Conservation (phyloP, 306 rosid genomes). For the Castanea mollissima region DNA sequence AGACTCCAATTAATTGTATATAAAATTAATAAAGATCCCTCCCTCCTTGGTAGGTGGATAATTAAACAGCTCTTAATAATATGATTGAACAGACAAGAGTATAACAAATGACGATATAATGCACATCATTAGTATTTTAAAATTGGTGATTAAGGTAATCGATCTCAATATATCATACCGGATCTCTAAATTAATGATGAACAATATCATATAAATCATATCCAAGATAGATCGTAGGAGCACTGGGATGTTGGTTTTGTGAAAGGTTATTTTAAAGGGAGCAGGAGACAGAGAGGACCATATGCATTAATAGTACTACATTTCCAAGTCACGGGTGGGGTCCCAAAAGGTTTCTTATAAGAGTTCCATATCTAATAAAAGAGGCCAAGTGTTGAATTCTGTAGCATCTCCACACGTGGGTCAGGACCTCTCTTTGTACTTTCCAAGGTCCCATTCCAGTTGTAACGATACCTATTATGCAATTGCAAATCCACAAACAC, state of each 20-base stretch:
- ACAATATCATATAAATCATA: constrained; percentile 44
- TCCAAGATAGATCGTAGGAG: constrained; percentile 64
- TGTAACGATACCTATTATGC: constrained; percentile 31
- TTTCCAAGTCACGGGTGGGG: constrained; percentile 60
- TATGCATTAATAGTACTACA: constrained; percentile 41
- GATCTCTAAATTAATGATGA: constrained; percentile 30
- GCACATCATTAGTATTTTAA: constrained; percentile 22
- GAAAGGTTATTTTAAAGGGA: constrained; percentile 17
- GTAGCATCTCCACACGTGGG: constrained; percentile 50
- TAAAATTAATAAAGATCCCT: neutral
- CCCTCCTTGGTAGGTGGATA: neutral
- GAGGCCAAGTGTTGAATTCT: constrained; percentile 39
- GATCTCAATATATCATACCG: neutral
- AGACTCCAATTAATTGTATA: too few relatives aligned
- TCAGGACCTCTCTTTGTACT: constrained; percentile 38
- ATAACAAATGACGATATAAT: constrained; percentile 18
- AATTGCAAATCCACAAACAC: constrained; percentile 17
- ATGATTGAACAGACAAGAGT: constrained; percentile 21
- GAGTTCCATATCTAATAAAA: constrained; percentile 25
- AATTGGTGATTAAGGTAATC: constrained; percentile 29
- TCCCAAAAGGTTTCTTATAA: constrained; percentile 18
- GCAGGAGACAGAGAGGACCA: constrained; percentile 48
- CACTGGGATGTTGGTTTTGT: constrained; percentile 83
- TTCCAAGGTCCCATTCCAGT: constrained; percentile 58
- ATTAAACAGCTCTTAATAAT: neutral